phyloP scores from a whole-genome alignment of 768 basidiomycete genomes.

The Pleurotus eryngii region DNA sequence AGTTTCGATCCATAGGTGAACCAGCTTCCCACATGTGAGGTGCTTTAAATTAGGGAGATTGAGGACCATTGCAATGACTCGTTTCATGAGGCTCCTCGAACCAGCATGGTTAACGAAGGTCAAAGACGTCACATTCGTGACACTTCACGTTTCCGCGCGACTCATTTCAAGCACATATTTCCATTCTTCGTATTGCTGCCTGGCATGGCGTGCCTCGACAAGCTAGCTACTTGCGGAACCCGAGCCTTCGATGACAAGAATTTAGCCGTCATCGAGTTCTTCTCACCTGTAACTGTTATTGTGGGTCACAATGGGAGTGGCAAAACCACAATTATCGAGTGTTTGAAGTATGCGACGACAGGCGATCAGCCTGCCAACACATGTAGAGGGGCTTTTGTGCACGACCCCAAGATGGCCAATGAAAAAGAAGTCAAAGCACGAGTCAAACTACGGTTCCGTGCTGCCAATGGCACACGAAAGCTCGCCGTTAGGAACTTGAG shows the following conservation, averaged over 20 bases:
- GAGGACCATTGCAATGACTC: slow-evolving; percentile 27
- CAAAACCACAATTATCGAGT: slow-evolving; percentile 99
- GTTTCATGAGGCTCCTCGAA: slow-evolving; percentile 14
- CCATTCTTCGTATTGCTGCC: neutral
- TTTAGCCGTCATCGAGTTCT: slow-evolving; percentile 93
- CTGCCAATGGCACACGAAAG: slow-evolving; percentile 89
- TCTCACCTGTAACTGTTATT: slow-evolving; percentile 95
- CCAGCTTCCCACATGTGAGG: slow-evolving; percentile 31
- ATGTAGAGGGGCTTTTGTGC: slow-evolving; percentile 96
- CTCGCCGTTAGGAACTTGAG: slow-evolving; percentile 86
- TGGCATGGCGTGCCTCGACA: slow-evolving; percentile 79
- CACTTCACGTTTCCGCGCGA: slow-evolving; percentile 1
- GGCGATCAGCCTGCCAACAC: slow-evolving; percentile 98
- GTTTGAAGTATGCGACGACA: slow-evolving; percentile 97
- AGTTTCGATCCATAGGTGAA: slow-evolving; percentile 15
- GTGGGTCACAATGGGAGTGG: slow-evolving; percentile 98
- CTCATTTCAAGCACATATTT: neutral
- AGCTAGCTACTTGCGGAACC: slow-evolving; percentile 91
- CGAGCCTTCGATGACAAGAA: slow-evolving; percentile 97
- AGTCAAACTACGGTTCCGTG: slow-evolving; percentile 90
- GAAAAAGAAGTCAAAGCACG: slow-evolving; percentile 99
- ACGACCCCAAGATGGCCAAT: slow-evolving; percentile 99
- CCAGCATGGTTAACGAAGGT: slow-evolving; percentile 27
- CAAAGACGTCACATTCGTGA: slow-evolving; percentile 21
- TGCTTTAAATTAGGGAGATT: slow-evolving; percentile 29